Conservation (phyloP, 1,139 yeast genomes). For the Saccharomycopsis crataegensis region DNA sequence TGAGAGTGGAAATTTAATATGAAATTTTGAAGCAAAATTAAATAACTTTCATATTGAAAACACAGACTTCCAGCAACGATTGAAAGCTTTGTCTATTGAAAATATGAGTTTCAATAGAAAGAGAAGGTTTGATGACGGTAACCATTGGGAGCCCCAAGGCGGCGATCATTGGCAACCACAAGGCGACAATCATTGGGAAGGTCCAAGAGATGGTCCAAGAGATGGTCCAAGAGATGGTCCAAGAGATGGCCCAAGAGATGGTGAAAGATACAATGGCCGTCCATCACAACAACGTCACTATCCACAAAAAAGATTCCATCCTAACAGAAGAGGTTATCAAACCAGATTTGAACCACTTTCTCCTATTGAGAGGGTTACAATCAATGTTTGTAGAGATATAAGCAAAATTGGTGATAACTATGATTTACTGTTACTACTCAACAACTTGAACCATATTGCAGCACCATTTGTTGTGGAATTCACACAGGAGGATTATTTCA, state of each 20-base stretch:
- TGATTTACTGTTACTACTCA: conserved; percentile 43
- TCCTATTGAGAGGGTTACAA: conserved; percentile 14
- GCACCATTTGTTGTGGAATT: conserved; percentile 64
- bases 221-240: neutral
- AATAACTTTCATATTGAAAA: neutral
- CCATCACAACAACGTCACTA: too few relatives aligned
- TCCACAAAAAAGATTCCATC: too few relatives aligned
- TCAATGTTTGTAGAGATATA: conserved; percentile 34
- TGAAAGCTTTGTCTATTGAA: neutral
- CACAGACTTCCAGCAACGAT: neutral
- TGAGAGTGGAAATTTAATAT: too few relatives aligned
- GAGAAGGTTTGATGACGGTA: conserved; percentile 10
- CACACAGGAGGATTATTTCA: conserved; percentile 56
- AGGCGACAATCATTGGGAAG: neutral
- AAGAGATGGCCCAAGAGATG: neutral
- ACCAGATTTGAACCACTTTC: neutral
- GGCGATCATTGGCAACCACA: neutral
- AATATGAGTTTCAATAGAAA: conserved; percentile 5
- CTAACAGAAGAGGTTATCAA: neutral
- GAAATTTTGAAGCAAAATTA: too few relatives aligned
- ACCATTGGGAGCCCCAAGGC: neutral
- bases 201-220: neutral
- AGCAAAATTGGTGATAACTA: conserved; percentile 60
- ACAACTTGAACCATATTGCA: conserved; percentile 60
- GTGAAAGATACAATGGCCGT: too few relatives aligned